Evolutionary conservation across 768 basidiomycete species (phyloP), one percentile per base, ranked within the genome.

Genomic region (Termitomyces sp.): DNA sequence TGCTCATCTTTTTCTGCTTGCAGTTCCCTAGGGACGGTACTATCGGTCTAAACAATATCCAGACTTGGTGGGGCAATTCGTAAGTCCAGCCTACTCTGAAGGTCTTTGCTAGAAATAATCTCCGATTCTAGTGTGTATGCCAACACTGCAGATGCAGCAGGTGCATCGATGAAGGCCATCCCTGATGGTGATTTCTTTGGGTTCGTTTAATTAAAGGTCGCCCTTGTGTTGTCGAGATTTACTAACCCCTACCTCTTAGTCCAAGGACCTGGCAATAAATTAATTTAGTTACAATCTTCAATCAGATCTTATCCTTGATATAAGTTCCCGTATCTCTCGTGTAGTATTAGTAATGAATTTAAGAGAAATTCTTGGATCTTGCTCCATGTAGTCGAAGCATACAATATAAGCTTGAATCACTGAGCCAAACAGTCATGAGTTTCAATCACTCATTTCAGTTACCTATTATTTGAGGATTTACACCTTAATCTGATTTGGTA

Each of bases 31-130:
- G 61, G 58, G 78, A 87, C 57, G 87, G 87, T 3, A 71, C 70
- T 12, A 87, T 90, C 61, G 88, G 86, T 6, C 5, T 66, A 12
- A 72, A 74, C 36, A 85, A 60, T 7, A 67, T 91, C 45, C 81
- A 81, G 60, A 54, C 61, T 3, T 91, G 89, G 89, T 90, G 88
- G 88, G 89, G 89, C 12, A 90, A 90, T 61, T 80, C 73, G 76
- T 77, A 55, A 53, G 76, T 60, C 68, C 72, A 16, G 8, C 42
- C 7, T 20, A n/a, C n/a, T 27, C 31, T 4, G 7, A 27, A 16
- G 30, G 15, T 9, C n/a, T 8, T 8, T 16, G 24, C 31, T 56
- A 9, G 34, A 22, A 24, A n/a, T 34, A 27, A n/a, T 54, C 34
- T 62, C 12, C 20, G 44, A 37, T 36, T 61, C 27, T 54, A 76